Percentiles rank a stretch among this genome's conserved stretches.
These are phyloP conservation scores for Zymoseptoria brevis DNA, from an alignment of 2,329 filamentous ascomycete species.

Conservation along the genomic window DNA sequence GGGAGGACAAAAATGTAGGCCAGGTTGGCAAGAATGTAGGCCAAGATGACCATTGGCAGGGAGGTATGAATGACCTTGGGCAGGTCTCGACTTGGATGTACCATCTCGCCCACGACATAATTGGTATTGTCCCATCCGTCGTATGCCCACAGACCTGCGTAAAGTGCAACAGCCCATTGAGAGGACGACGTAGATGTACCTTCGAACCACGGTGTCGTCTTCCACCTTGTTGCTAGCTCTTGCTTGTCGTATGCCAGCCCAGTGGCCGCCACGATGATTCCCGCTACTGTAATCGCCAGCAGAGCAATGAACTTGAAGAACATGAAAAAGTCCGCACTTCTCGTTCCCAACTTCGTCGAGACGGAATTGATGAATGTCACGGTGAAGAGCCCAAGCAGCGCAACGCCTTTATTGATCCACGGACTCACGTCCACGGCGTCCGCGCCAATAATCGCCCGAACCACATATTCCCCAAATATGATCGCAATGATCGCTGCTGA, in stretches of 20 bases:
- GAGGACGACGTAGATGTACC: conserved; percentile 72
- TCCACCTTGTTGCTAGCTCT: conserved; percentile 63
- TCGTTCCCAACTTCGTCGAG: conserved; percentile 79
- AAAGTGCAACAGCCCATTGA: conserved; percentile 87
- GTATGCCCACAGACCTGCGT: conserved; percentile 94
- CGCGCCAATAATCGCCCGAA: conserved; percentile 77
- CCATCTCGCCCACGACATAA: conserved; percentile 95
- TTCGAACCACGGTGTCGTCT: conserved; percentile 73
- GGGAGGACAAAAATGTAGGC: conserved; percentile 93
- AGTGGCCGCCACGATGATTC: conserved; percentile 80
- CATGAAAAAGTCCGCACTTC: conserved; percentile 89
- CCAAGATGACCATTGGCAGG: conserved; percentile 86
- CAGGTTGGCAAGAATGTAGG: conserved; percentile 84
- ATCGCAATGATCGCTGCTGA: conserved; percentile 91
- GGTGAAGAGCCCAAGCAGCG: conserved; percentile 62
- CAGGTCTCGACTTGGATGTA: conserved; percentile 80
- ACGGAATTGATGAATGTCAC: conserved; percentile 86
- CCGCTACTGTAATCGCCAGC: conserved; percentile 75
- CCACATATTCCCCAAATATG: conserved; percentile 97
- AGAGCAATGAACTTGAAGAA: conserved; percentile 92
- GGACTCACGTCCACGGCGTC: conserved; percentile 71
- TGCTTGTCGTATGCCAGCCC: conserved; percentile 70
- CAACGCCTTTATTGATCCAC: conserved; percentile 88
- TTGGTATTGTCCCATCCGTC: conserved; percentile 99
- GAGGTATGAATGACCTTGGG: conserved; percentile 93